Conservation (phyloP, 257 asterid genomes). For the Nicotiana knightiana region DNA sequence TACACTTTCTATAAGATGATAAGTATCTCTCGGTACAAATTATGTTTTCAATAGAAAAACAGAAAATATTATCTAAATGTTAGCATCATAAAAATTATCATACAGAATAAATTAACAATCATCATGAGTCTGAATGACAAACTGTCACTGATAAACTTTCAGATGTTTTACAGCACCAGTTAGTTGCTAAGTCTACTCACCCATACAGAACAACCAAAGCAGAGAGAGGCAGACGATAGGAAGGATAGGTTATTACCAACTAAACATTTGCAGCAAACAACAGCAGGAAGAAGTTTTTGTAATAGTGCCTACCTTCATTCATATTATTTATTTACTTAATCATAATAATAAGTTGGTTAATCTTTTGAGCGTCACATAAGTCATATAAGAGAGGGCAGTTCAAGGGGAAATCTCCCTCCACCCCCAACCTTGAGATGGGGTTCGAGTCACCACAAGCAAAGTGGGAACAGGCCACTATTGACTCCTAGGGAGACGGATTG, state of each 20-base stretch:
- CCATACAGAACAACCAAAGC: not conserved
- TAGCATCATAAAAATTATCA: not conserved
- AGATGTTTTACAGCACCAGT: not conserved
- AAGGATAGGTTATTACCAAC: not conserved
- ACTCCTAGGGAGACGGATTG: not conserved
- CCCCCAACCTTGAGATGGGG: not conserved
- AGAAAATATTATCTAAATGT: not conserved
- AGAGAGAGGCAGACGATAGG: not conserved
- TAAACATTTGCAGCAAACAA: not conserved
- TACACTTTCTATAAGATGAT: not conserved
- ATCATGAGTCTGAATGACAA: not conserved
- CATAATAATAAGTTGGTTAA: not conserved
- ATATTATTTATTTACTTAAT: not conserved
- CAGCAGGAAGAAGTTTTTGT: not conserved
- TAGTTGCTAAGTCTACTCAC: not conserved
- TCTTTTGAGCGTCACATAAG: not conserved
- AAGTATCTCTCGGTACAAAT: not conserved
- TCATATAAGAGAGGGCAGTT: not conserved
- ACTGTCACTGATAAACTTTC: not conserved
- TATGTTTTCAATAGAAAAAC: not conserved
- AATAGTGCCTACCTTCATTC: not conserved
- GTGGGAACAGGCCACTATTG: not conserved
- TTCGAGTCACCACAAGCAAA: not conserved
- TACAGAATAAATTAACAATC: not conserved
- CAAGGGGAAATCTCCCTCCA: not conserved